Percentiles rank a stretch among this genome's conserved stretches.
Conservation (phyloP, 2,329 filamentous ascomycete genomes). For the Teratosphaeriaceae sp. region DNA sequence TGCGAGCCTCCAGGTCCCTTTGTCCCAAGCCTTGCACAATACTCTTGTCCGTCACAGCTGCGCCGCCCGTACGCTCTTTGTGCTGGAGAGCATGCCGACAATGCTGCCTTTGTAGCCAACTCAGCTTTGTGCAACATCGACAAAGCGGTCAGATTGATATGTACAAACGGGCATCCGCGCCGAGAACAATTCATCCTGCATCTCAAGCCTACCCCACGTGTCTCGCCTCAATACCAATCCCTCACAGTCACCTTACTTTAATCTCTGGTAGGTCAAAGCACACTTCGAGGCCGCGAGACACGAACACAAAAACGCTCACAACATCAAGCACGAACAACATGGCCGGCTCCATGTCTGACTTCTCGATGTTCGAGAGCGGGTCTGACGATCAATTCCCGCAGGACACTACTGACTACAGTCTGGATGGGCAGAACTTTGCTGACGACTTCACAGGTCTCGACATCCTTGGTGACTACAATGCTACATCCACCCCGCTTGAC, state of each 20-base stretch:
- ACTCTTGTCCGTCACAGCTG: neutral
- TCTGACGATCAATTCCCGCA: no score
- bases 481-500: neutral
- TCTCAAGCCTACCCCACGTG: neutral
- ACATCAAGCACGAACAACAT: neutral
- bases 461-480: no score
- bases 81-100: neutral
- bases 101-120: no score
- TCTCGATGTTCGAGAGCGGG: neutral
- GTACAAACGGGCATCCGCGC: neutral
- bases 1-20: no score
- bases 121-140: no score
- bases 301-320: neutral
- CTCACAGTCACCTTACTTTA: neutral
- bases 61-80: neutral
- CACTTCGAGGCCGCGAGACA: neutral
- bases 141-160: neutral
- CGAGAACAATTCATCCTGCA: neutral
- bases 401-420: no score
- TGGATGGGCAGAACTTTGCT: neutral
- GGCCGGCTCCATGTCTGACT: neutral
- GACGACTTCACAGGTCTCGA: no score
- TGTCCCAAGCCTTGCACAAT: neutral
- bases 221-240: neutral
- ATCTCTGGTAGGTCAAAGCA: neutral